Conservation (phyloP, 257 asterid genomes). For the Solanum bukasovii region DNA sequence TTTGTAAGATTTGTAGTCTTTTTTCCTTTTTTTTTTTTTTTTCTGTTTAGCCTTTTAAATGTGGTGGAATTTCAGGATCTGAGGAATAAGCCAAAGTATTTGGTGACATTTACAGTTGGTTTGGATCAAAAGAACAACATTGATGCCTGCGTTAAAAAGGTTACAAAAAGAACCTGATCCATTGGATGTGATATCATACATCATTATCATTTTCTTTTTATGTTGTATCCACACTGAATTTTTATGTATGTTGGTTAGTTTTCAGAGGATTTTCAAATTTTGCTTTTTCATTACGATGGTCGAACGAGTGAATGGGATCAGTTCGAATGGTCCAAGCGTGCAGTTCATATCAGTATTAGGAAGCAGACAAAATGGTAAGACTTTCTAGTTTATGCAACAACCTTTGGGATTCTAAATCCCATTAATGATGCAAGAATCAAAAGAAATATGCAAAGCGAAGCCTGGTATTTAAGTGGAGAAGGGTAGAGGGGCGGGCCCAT, state of each 20-base stretch:
- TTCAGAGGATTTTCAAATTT: constrained; percentile 86
- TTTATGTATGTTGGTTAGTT: constrained; percentile 39
- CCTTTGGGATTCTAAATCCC: background rate
- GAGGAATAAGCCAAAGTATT: constrained; percentile 80
- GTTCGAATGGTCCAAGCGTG: constrained; percentile 91
- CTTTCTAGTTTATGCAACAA: background rate
- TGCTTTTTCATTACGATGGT: constrained; percentile 98
- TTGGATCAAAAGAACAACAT: constrained; percentile 62
- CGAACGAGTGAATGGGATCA: constrained; percentile 92
- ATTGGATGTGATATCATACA: background rate
- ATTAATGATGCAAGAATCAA: background rate
- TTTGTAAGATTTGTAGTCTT: background rate
- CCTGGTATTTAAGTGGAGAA: too few relatives aligned
- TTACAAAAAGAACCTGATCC: constrained; percentile 10
- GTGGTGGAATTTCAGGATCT: constrained; percentile 59
- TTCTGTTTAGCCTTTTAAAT: background rate
- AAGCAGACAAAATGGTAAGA: constrained; percentile 92
- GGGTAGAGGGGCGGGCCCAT: too few relatives aligned
- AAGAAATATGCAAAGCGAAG: background rate
- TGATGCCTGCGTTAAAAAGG: constrained; percentile 86
- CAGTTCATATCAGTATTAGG: constrained; percentile 78
- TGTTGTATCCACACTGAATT: background rate
- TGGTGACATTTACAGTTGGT: constrained; percentile 94
- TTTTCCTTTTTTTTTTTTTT: background rate
- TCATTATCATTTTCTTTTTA: background rate